These are phyloP conservation scores for Exophiala lecanii-corni DNA, from an alignment of 2,329 filamentous ascomycete genomes.

Conservation along the genomic window DNA sequence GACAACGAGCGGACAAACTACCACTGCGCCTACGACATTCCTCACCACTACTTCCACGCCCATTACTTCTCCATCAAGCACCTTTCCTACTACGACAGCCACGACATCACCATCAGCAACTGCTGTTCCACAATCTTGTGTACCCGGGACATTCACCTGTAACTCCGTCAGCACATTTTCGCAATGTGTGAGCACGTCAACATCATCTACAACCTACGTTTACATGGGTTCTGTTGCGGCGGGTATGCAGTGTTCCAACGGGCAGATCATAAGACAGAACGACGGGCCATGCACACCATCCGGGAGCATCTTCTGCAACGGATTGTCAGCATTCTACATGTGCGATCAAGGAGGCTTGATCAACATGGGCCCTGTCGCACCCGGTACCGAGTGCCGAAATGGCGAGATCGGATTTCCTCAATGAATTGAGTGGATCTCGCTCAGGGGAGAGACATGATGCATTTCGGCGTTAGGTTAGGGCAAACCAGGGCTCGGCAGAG, in stretches of 20 bases:
- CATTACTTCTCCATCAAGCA: conserved; percentile 1
- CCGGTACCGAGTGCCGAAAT: conserved; percentile 32
- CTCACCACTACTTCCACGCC: conserved; percentile 1
- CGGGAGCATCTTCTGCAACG: conserved; percentile 19
- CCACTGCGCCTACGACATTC: conserved; percentile 4
- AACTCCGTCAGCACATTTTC: conserved; percentile 33
- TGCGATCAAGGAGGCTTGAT: conserved; percentile 26
- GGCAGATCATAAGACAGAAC: conserved; percentile 19
- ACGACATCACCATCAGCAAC: conserved; percentile 6
- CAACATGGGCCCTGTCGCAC: conserved; percentile 37
- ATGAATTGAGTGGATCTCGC: no score
- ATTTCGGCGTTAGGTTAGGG: no score
- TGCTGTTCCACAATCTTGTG: conserved; percentile 22
- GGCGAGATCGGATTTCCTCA: conserved; percentile 12
- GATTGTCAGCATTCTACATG: conserved; percentile 16
- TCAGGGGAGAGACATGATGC: no score
- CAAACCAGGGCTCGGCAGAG: no score
- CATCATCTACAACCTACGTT: conserved; percentile 12
- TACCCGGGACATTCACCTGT: conserved; percentile 33
- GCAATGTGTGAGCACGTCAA: conserved; percentile 30
- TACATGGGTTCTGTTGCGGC: conserved; percentile 24
- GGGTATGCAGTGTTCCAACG: conserved; percentile 22
- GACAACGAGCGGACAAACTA: conserved; percentile 4
- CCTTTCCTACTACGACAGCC: conserved; percentile 8
- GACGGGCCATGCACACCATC: conserved; percentile 19